These are phyloP conservation scores for Pseudophaeomoniella oleicola DNA, from an alignment of 2,329 filamentous ascomycete genomes.

Conservation along the genomic window DNA sequence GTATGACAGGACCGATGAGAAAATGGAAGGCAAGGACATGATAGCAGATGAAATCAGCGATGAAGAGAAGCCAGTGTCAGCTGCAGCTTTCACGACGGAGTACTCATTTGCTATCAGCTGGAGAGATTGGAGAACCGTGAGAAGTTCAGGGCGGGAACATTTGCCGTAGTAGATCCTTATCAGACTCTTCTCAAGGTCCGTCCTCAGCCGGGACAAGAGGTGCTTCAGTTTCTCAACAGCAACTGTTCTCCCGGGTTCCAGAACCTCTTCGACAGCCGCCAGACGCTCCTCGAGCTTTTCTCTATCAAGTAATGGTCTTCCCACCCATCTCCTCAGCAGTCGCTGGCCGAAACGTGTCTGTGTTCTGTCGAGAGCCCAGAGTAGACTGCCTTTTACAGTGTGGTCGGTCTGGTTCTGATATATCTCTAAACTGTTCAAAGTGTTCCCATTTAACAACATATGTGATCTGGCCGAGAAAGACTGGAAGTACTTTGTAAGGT, in stretches of 20 bases:
- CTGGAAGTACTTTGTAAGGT: conserved; percentile 92
- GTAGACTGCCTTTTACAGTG: conserved; percentile 69
- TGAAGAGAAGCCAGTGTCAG: conserved; percentile 60
- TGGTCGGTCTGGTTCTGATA: conserved; percentile 91
- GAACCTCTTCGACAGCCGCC: conserved; percentile 73
- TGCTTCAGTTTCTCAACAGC: conserved; percentile 60
- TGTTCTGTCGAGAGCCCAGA: conserved; percentile 92
- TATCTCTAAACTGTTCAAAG: conserved; percentile 82
- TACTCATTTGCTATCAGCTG: conserved; percentile 72
- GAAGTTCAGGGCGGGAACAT: conserved; percentile 75
- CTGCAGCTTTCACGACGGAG: conserved; percentile 46
- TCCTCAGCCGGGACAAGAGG: conserved; percentile 56
- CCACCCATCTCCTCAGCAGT: conserved; percentile 86
- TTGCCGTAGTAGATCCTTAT: conserved; percentile 97
- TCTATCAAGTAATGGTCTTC: conserved; percentile 70
- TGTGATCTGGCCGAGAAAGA: conserved; percentile 88
- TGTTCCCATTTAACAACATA: conserved; percentile 93
- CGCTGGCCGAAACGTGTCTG: conserved; percentile 79
- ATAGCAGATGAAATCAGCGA: conserved; percentile 56
- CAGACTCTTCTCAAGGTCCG: conserved; percentile 80
- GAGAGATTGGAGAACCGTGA: conserved; percentile 71
- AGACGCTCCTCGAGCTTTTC: conserved; percentile 62
- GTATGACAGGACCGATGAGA: conserved; percentile 55
- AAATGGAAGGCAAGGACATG: conserved; percentile 59
- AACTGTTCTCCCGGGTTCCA: conserved; percentile 49